Evolutionary conservation across 371 early-diverging fungal species (phyloP), one percentile per base, ranked within the genome.

Genomic region (Dinochytrium kinnereticum): DNA sequence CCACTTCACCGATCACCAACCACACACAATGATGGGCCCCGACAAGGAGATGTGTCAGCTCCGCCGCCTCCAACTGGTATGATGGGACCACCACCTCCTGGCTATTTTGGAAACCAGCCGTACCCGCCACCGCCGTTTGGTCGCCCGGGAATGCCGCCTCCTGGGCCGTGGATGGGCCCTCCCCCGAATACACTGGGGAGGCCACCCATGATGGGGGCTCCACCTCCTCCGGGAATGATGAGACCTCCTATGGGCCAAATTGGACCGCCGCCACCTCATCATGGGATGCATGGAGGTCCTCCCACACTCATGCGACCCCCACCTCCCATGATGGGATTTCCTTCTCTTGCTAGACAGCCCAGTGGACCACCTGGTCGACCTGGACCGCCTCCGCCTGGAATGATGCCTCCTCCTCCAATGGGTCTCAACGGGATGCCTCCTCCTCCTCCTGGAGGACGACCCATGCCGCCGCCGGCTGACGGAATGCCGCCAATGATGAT

Each of bases 351-450:
- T 51, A 51, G 70, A 19, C 69, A 55, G 37, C 66, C 67, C 10
- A 66, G 70, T 21, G 33, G 50, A 19, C 64, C 49, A 36, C 44
- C 38, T 39, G 28, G 51, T 31, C 71, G 53, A 19, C 50, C 51
- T 26, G 66, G 64, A 30, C 26, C 38, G 19, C 68, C 68, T 51
- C 66, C 65, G 2, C 70, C 75, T 1, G 75, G 75, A 7, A 65
- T 70, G 70, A 34, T 55, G 50, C 57, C 69, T 13, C 65, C 65
- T 33, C 75, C 61, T 17, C 26, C 33, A 15, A 70, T 66, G 26
- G 70, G 71, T 17, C 51, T 39, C 15, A 70, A 59, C 13, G 53
- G 66, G 5, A 69, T 74, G 69, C 57, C 69, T n/a, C 64, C 70
- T 2, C 64, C 64, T 31, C 75, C 75, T 26, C 57, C 57, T 30